Base-by-base conservation (phyloP, 495 filamentous ascomycete species). In the Cetradonia linearis region DNA sequence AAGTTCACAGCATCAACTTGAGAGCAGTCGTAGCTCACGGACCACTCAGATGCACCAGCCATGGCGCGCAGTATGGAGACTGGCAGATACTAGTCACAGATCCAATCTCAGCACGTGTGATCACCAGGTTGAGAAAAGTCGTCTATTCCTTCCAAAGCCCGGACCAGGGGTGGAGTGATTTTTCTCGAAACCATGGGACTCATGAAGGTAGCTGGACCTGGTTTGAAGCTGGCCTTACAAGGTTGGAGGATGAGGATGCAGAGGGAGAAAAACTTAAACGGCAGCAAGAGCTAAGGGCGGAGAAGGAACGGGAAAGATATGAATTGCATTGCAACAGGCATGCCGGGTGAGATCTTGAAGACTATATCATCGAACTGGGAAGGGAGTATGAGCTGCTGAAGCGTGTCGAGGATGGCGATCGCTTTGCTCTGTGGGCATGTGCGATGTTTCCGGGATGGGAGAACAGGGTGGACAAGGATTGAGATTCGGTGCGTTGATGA, bases 141-240 rank as follows among this genome's bases (percentile, higher is more conserved):
- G 73, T 86, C 5, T 91, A 91, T 61, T 81, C 73, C 2, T 79
- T 87, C 53, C 68, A 69, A 3, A 83, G 81, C 50, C 77, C 78
- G 50, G 88, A 91, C 63, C 88, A 91, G 66, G 88, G 86, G 3
- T 85, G 74, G 73, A 76, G 76, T 46, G 70, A 74, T 5, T 64
- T 70, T 1, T 27, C 57, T 1, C 8, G 46, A 16, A 62, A 72
- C 36, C 66, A 71, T 6, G 70, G 77, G 44, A 80, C 76, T n/a
- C 88, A 81, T 64, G 59, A 70, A 5, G 70, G 65, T 16, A 84
- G 83, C 0, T 86, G 71, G 68, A 88, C 85, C 0, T 91, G 86
- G 86, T 89, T 89, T 64, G 86, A 87, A 48, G 78, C 74, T 5
- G 33, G 49, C 16, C 47, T 49, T 7, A 46, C 49, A 8, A n/a